Conservation (phyloP, 441 rosid genomes). For the Hura crepitans region DNA sequence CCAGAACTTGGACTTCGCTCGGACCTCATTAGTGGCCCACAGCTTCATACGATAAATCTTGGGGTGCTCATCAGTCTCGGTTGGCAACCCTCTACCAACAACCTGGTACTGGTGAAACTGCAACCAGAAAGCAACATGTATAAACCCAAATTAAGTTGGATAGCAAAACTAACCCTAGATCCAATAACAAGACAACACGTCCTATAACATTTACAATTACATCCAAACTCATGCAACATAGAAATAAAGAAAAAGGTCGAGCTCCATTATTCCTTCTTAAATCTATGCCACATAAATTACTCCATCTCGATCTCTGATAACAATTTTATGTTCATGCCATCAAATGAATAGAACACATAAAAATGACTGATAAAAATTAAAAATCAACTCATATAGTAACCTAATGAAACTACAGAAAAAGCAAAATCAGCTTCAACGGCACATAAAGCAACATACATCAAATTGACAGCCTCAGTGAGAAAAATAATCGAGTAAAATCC, state of each 20-base stretch:
- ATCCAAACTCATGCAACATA: neutral
- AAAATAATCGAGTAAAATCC: too few relatives aligned
- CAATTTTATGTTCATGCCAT: neutral
- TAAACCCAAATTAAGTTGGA: neutral
- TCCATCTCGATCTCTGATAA: neutral
- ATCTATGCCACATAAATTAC: neutral
- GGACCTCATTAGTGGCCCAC: conserved; percentile 45
- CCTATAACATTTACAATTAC: neutral
- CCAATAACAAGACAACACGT: neutral
- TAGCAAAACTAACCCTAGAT: neutral
- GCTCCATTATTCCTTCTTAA: neutral
- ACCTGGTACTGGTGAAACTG: conserved; percentile 51
- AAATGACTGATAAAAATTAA: neutral
- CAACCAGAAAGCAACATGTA: neutral
- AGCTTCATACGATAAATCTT: conserved; percentile 50
- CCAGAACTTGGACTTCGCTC: conserved; percentile 51
- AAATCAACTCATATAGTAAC: neutral
- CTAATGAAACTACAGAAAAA: neutral
- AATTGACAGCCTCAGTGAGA: too few relatives aligned
- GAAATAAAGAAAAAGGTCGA: neutral
- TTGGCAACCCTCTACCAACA: conserved; percentile 44
- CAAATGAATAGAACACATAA: neutral
- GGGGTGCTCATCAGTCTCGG: conserved; percentile 37
- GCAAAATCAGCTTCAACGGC: too few relatives aligned
- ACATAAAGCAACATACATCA: too few relatives aligned